phyloP scores from a whole-genome alignment of 495 filamentous ascomycete species.

The Aspergillus olivimuriae region DNA sequence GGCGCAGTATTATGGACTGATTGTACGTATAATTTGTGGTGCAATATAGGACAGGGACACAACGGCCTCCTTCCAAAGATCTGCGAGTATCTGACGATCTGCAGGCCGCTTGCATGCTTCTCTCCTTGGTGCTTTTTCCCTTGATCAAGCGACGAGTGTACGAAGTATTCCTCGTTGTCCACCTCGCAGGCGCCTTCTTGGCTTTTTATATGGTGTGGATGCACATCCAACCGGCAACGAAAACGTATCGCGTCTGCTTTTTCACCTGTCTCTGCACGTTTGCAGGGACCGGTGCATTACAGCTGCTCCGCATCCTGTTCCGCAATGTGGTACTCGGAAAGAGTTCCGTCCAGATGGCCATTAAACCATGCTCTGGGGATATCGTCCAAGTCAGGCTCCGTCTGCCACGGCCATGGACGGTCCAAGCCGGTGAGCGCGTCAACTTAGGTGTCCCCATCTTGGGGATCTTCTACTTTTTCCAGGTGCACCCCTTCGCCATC shows the following conservation, averaged over 20 bases:
- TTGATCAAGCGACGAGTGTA: conserved; percentile 15
- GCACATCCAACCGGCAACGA: not conserved
- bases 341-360: conserved; percentile 1
- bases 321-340: conserved; percentile 11
- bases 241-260: not conserved
- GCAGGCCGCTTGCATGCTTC: conserved; percentile 8
- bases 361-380: conserved; percentile 1
- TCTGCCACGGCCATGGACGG: conserved; percentile 18
- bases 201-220: conserved; percentile 7
- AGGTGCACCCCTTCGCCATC: conserved; percentile 27
- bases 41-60: not conserved
- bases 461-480: conserved; percentile 18
- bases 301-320: conserved; percentile 7
- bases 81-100: too few species aligned
- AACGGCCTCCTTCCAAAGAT: too few species aligned
- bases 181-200: conserved; percentile 12
- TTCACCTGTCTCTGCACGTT: not conserved
- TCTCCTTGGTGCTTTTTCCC: conserved; percentile 10
- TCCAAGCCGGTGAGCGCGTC: conserved; percentile 22
- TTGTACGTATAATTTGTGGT: conserved; percentile 7
- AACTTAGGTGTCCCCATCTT: conserved; percentile 18
- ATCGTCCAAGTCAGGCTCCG: conserved; percentile 12
- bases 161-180: conserved; percentile 14
- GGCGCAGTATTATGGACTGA: conserved; percentile 8
- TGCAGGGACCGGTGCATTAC: too few species aligned